A percentile compares a stretch with the other conserved stretches of the same genome.
These are phyloP conservation scores for Fistulina hepatica DNA, from an alignment of 1,284 basidiomycete genomes.

Conservation along the genomic window DNA sequence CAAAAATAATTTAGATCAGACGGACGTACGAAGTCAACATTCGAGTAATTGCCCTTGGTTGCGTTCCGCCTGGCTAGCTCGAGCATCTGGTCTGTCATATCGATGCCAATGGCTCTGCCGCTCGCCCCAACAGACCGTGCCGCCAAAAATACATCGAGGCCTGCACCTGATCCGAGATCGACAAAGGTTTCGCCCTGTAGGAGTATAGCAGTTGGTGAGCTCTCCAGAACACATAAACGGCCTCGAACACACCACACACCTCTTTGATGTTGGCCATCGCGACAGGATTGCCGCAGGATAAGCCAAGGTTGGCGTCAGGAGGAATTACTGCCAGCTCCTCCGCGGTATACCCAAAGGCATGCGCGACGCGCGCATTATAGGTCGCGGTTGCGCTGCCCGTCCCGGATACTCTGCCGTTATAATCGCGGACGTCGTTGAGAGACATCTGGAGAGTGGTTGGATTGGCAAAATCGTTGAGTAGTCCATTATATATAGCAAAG, in stretches of 20 bases:
- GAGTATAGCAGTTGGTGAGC: no score
- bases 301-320: slow-evolving; percentile 31
- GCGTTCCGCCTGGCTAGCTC: neutral
- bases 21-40: slow-evolving; percentile 16
- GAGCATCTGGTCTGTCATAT: slow-evolving; percentile 26
- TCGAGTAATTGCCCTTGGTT: neutral
- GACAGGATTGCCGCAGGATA: slow-evolving; percentile 41
- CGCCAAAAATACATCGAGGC: slow-evolving; percentile 42
- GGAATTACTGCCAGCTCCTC: slow-evolving; percentile 34
- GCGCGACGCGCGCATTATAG: slow-evolving; percentile 20
- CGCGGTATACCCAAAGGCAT: slow-evolving; percentile 34
- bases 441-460: no score
- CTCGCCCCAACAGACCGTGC: slow-evolving; percentile 34
- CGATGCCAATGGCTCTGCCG: slow-evolving; percentile 41
- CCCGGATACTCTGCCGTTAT: neutral
- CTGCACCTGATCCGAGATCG: slow-evolving; percentile 45
- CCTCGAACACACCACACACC: slow-evolving; percentile 18
- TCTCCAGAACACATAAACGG: no score
- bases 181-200: slow-evolving; percentile 40
- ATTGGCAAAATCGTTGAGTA: no score
- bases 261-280: slow-evolving; percentile 31
- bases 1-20: neutral
- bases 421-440: slow-evolving; percentile 1
- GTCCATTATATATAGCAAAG: neutral
- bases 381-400: neutral